Base-by-base conservation (phyloP, 805 yeast species). In the Saccharomyces eubayanus region DNA sequence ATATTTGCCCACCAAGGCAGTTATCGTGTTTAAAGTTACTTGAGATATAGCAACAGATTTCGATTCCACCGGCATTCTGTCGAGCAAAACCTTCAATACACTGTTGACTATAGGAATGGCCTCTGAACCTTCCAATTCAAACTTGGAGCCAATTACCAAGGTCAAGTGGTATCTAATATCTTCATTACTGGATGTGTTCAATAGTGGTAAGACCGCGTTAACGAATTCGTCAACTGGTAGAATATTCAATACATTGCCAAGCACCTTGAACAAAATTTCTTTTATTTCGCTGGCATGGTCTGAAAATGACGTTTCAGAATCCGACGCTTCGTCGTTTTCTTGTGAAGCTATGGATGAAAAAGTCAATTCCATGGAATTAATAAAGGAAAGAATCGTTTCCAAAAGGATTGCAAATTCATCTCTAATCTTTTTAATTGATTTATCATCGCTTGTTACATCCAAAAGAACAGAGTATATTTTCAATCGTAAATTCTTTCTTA, bases 201-300 rank as follows among this genome's bases (percentile, higher is more conserved):
- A 54, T 50, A 83, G 63, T 8, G 75, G 72, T 28, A 77, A 72
- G 27, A 87, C 77, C 1, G 96, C 81, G 16, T 76, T 73, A 29
- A 85, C 84, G 66, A 88, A 91, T 59, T 82, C 79, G 57, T 77
- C 77, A 58, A 90, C 79, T 30, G 98, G 97, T 51, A 92, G 73
- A 57, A 89, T 74, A 54, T 82, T 82, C 55, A 92, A 72, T 57
- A 84, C 72, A 59, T 80, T 80, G 31, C 82, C 80, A 58, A 92
- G 74, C 50, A 88, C 69, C 28, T 74, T 76, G 64, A 82, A 81
- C 51, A 84, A 70, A 31, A 72, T 74, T 46, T 64, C 67, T 20
- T 76, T 70, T 27, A 76, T 70, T 36, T 70, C 73, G 20, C 28
- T 51, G 20, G 59, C 60, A 16, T 58, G 54, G 27, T 63, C 69